A percentile compares a stretch with the other conserved stretches of the same genome.
These are phyloP conservation scores for Heritiera littoralis DNA, from an alignment of 345 rosid genomes.

Conservation along the genomic window DNA sequence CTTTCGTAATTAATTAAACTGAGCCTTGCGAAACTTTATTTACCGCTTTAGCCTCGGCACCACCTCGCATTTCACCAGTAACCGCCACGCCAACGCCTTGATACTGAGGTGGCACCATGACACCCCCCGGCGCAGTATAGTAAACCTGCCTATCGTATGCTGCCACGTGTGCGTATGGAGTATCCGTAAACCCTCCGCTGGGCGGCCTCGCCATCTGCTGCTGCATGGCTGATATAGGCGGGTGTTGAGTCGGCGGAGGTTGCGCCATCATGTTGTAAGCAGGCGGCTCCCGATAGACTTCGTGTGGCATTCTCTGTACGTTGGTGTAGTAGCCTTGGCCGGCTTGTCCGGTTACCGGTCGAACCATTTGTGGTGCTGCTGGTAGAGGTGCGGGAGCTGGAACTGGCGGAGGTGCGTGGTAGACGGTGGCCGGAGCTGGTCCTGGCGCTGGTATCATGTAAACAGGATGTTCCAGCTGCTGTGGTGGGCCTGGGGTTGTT, in stretches of 20 bases:
- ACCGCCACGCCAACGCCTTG: conserved; percentile 59
- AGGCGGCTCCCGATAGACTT: conserved; percentile 70
- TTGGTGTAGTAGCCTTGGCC: conserved; percentile 68
- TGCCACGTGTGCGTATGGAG: conserved; percentile 52
- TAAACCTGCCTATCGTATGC: conserved; percentile 71
- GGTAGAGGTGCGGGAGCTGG: conserved; percentile 16
- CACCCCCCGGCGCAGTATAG: conserved; percentile 55
- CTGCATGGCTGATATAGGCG: conserved; percentile 25
- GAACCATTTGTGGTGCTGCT: conserved; percentile 41
- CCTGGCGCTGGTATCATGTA: conserved; percentile 54
- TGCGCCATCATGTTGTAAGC: conserved; percentile 54
- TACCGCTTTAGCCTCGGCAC: conserved; percentile 40
- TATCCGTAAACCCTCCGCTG: conserved; percentile 40
- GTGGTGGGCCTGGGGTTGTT: conserved; percentile 28
- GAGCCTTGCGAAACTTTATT: conserved; percentile 45
- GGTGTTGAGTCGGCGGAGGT: conserved; percentile 28
- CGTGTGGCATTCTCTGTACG: conserved; percentile 61
- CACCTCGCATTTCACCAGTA: conserved; percentile 48
- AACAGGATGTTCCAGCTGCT: conserved; percentile 52
- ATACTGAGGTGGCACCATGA: conserved; percentile 44
- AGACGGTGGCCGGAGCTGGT: conserved; percentile 33
- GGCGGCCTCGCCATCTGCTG: conserved; percentile 40
- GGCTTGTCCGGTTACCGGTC: conserved; percentile 49
- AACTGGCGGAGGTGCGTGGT: conserved; percentile 38
- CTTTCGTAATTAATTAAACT: conserved; percentile 21